Percentiles rank a stretch among this genome's conserved stretches.
Conservation (phyloP, 805 yeast species). For the Pichia cabralensis region DNA sequence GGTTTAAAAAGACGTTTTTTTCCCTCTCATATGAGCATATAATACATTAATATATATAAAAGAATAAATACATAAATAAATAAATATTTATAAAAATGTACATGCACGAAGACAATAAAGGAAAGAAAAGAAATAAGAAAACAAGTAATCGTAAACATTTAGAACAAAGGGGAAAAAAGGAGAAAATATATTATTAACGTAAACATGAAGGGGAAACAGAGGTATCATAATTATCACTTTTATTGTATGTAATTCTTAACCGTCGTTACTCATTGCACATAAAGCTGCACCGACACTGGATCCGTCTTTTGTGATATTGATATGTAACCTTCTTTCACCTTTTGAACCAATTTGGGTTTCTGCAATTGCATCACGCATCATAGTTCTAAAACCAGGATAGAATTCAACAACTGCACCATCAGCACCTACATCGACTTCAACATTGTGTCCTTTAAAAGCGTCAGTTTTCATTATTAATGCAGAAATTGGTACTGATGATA, state of each 20-base stretch:
- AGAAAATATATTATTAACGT: too few relatives aligned
- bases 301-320: conserved; percentile 87
- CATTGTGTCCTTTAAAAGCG: conserved; percentile 55
- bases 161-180: too few relatives aligned
- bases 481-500: conserved; percentile 84
- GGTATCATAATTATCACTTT: too few relatives aligned
- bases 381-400: conserved; percentile 81
- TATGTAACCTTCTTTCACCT: conserved; percentile 61
- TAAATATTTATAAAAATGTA: background rate
- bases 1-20: too few relatives aligned
- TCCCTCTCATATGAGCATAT: background rate
- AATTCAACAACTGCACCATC: conserved; percentile 93
- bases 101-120: too few relatives aligned
- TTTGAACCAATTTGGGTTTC: conserved; percentile 63
- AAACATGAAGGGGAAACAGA: too few relatives aligned
- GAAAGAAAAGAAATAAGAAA: too few relatives aligned
- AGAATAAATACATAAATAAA: background rate
- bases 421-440: conserved; percentile 82
- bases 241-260: background rate
- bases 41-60: background rate
- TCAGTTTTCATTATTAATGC: conserved; percentile 62
- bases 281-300: conserved; percentile 97
- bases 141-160: too few relatives aligned
- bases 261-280: conserved; percentile 46
- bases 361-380: conserved; percentile 70